Evolutionary conservation across 208 protist genomes (phyloP).

Genomic region (Trypanosomatidae sp.): DNA sequence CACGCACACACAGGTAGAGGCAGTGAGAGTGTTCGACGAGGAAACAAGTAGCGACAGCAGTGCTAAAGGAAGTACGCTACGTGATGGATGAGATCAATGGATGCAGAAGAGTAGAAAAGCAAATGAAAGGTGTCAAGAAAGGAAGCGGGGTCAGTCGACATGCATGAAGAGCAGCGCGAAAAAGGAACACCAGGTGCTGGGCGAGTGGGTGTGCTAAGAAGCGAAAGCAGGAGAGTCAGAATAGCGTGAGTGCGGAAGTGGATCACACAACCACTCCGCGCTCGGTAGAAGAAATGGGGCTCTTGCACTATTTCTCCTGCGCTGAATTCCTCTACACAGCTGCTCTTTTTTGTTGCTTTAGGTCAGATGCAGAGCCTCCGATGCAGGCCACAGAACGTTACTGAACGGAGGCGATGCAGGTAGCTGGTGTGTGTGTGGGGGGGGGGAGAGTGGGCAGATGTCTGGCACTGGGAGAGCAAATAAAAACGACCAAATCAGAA

Average conservation of each 20-base stretch:
- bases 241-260: background rate
- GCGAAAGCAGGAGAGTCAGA: background rate
- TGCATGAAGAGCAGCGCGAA: background rate
- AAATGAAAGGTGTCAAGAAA: background rate
- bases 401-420: background rate
- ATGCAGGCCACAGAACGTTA: background rate
- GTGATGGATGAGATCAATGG: background rate
- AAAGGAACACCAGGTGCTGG: background rate
- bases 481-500: background rate
- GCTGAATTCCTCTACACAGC: background rate
- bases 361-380: background rate
- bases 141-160: background rate
- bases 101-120: background rate
- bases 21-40: background rate
- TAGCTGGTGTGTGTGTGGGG: background rate
- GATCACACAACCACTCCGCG: background rate
- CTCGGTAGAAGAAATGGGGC: background rate
- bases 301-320: constrained; percentile 5
- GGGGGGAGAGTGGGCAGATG: background rate
- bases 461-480: background rate
- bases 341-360: background rate
- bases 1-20: background rate
- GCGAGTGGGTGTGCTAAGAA: background rate
- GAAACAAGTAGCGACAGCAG: background rate
- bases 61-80: background rate